Conservation (phyloP, 768 basidiomycete species). For the Tremella mesenterica region DNA sequence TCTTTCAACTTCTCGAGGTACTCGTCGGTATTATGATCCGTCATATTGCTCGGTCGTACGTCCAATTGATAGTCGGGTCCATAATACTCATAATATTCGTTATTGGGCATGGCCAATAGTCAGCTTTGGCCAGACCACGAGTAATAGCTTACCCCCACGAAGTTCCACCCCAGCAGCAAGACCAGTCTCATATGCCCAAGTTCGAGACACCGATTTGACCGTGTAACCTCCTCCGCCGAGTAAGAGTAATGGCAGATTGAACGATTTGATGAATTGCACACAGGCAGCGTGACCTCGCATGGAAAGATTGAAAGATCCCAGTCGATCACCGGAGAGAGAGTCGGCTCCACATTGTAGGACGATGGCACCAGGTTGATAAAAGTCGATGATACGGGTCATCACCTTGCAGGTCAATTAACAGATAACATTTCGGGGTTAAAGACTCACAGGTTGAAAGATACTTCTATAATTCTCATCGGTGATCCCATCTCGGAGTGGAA, state of each 20-base stretch:
- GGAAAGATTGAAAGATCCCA: slow-evolving; percentile 90
- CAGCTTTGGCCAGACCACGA: neutral
- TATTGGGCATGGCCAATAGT: slow-evolving; percentile 77
- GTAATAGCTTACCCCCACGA: slow-evolving; percentile 54
- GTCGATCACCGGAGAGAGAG: slow-evolving; percentile 88
- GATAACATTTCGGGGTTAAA: no score
- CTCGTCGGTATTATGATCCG: slow-evolving; percentile 84
- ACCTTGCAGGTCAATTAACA: slow-evolving; percentile 52
- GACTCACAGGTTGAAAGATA: slow-evolving; percentile 84
- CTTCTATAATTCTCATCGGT: slow-evolving; percentile 89
- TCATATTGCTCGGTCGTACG: slow-evolving; percentile 86
- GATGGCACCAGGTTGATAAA: slow-evolving; percentile 86
- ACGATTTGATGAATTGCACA: slow-evolving; percentile 92
- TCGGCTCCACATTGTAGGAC: slow-evolving; percentile 97
- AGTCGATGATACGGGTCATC: slow-evolving; percentile 85
- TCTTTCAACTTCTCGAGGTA: slow-evolving; percentile 88
- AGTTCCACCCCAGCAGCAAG: slow-evolving; percentile 95
- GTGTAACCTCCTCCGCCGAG: slow-evolving; percentile 98
- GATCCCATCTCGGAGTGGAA: slow-evolving; percentile 88
- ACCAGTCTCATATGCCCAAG: slow-evolving; percentile 98
- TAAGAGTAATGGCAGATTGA: slow-evolving; percentile 84
- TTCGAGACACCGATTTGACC: slow-evolving; percentile 90
- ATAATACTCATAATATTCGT: slow-evolving; percentile 99
- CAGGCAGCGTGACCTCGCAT: slow-evolving; percentile 98
- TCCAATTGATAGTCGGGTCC: slow-evolving; percentile 95